Evolutionary conservation across 2,329 filamentous ascomycete genomes (phyloP), one percentile per base, ranked within the genome.

Genomic region (Escovopsis sp.): DNA sequence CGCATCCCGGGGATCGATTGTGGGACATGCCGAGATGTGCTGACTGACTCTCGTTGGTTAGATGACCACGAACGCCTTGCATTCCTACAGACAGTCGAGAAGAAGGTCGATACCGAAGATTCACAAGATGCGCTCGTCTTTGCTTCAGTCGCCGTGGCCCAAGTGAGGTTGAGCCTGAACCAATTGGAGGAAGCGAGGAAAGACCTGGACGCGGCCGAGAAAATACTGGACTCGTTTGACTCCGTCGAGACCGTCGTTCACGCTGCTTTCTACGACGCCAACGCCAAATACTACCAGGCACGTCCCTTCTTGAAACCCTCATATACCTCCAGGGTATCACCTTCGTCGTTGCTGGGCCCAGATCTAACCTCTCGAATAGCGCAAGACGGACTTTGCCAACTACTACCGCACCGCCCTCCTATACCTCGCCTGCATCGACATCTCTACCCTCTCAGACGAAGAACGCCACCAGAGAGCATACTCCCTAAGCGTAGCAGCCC

Each of bases 391-490:
- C 65, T 98, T 94, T 59, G 87, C 88, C 48, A 81, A 84, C 47
- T 98, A 94, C 71, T 98, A 98, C 72, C 85, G 86, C 65, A 98
- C 93, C 56, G 88, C 91, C 49, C 84, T 98, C 39, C 81, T 96
- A 52, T 98, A 95, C 68, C 84, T 98, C 43, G 91, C 91, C 48
- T 98, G 91, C 65, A 84, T 98, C 57, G 83, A 95, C 54, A 67
- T 95, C 49, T 71, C 78, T 45, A 74, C 82, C 42, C 71, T 98
- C 44, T 72, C 79, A 35, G 67, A 77, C 41, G 69, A 74, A 42
- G 88, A 98, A 61, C 81, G 84, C 53, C 80, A 81, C 59, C 74
- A 74, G 45, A 80, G 89, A 53, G 91, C 91, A 36, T 94, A 94
- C 65, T 87, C 95, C 60, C 79, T 98, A 47, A 84, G 84, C 56